phyloP scores from a whole-genome alignment of 805 yeast species.

The Novakomyces olei region DNA sequence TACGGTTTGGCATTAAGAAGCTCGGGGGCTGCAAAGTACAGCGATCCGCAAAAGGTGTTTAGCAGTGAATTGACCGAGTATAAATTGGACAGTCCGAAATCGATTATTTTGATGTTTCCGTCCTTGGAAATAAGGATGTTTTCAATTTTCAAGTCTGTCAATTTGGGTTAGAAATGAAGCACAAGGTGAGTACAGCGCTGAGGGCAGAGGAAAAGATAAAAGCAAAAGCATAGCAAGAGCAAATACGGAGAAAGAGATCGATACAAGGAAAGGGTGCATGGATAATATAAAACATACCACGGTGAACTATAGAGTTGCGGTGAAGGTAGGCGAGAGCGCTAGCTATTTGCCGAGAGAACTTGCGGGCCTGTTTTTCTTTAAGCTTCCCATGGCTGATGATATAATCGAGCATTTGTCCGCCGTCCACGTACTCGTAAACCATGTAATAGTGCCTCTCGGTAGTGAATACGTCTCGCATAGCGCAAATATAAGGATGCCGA shows the following conservation, averaged over 20 bases:
- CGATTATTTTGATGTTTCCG: conserved; percentile 89
- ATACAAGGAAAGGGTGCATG: no score
- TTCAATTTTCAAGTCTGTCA: conserved; percentile 66
- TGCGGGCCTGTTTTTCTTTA: conserved; percentile 82
- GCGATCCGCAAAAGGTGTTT: conserved; percentile 89
- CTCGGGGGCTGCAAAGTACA: conserved; percentile 97
- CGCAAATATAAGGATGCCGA: conserved; percentile 79
- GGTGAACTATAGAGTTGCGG: conserved; percentile 80
- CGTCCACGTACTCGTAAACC: conserved; percentile 89
- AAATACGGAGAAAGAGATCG: no score
- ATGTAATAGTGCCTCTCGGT: conserved; percentile 94
- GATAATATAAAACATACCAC: conserved; percentile 15
- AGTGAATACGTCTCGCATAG: conserved; percentile 78
- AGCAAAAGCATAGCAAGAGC: no score
- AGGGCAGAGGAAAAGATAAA: no score
- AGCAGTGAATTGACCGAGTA: conserved; percentile 48
- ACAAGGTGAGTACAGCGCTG: no score
- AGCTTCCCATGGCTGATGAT: conserved; percentile 89
- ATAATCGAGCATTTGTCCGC: conserved; percentile 93
- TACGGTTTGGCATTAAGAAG: conserved; percentile 79
- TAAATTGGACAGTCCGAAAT: conserved; percentile 83
- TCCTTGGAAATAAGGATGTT: conserved; percentile 81
- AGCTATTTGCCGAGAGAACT: conserved; percentile 84
- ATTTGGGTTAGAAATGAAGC: neutral
- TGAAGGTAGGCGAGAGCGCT: conserved; percentile 88